These are phyloP conservation scores for Panicum virgatum DNA, from an alignment of 202 grass and related monocot genomes.

Conservation along the genomic window DNA sequence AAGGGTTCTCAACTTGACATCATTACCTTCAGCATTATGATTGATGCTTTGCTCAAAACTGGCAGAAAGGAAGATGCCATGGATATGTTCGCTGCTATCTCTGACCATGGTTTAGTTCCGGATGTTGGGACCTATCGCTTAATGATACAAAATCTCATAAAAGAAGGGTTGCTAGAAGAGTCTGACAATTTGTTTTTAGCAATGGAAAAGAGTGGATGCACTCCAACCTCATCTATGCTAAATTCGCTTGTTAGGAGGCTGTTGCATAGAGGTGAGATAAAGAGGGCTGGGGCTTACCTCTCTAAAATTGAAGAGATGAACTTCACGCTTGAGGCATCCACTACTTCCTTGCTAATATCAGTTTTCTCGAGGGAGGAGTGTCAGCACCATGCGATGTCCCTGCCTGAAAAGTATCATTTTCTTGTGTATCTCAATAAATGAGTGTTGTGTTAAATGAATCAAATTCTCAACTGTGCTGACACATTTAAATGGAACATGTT, in stretches of 20 bases:
- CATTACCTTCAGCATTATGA: too few species aligned
- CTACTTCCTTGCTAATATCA: background rate
- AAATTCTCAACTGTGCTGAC: too few species aligned
- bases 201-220: too few species aligned
- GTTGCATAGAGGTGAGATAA: background rate
- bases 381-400: background rate
- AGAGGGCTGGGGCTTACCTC: background rate
- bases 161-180: background rate
- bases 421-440: too few species aligned
- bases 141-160: background rate
- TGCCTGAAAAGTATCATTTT: background rate
- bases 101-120: background rate
- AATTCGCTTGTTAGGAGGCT: background rate
- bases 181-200: too few species aligned
- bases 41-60: too few species aligned
- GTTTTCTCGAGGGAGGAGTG: background rate
- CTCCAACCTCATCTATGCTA: background rate
- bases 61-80: too few species aligned
- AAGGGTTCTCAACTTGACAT: too few species aligned
- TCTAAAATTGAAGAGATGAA: too few species aligned
- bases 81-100: too few species aligned
- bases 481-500: too few species aligned
- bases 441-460: too few species aligned
- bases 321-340: background rate
- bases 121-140: background rate